phyloP scores from a whole-genome alignment of 192 early-diverging fungal genomes.

The Backusella liffmaniae region DNA sequence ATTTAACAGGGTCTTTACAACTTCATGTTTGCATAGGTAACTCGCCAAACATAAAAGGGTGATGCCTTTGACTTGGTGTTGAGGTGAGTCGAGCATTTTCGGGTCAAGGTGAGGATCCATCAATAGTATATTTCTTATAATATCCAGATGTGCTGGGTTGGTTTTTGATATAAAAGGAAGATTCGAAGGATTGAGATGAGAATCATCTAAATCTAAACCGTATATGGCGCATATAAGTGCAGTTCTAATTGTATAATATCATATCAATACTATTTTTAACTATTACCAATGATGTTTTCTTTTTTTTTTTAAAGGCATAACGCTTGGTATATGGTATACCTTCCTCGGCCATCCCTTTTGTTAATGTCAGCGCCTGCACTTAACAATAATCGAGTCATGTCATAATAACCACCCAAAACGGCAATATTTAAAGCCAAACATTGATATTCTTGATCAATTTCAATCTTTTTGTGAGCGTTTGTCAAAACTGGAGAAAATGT shows the following conservation, averaged over 20 bases:
- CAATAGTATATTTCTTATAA: slow-evolving; percentile 49
- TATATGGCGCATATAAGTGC: slow-evolving; percentile 63
- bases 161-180: slow-evolving; percentile 53
- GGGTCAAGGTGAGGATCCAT: slow-evolving; percentile 46
- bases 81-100: slow-evolving; percentile 53
- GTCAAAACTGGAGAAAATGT: slow-evolving; percentile 39
- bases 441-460: slow-evolving; percentile 40
- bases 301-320: not conserved
- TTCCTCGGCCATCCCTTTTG: slow-evolving; percentile 58
- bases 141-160: slow-evolving; percentile 46
- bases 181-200: slow-evolving; percentile 54
- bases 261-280: not conserved
- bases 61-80: slow-evolving; percentile 60
- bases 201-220: slow-evolving; percentile 50
- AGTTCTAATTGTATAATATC: slow-evolving; percentile 40
- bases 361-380: slow-evolving; percentile 57
- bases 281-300: not conserved
- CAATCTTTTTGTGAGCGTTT: slow-evolving; percentile 23
- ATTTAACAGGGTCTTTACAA: slow-evolving; percentile 56
- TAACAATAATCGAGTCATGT: slow-evolving; percentile 53
- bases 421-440: slow-evolving; percentile 56
- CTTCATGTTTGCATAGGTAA: slow-evolving; percentile 61
- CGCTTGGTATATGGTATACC: slow-evolving; percentile 33
- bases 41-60: slow-evolving; percentile 66
- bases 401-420: slow-evolving; percentile 52